These are phyloP conservation scores for Phytopythium boreale DNA, from an alignment of 352 stramenopile species.

Conservation along the genomic window DNA sequence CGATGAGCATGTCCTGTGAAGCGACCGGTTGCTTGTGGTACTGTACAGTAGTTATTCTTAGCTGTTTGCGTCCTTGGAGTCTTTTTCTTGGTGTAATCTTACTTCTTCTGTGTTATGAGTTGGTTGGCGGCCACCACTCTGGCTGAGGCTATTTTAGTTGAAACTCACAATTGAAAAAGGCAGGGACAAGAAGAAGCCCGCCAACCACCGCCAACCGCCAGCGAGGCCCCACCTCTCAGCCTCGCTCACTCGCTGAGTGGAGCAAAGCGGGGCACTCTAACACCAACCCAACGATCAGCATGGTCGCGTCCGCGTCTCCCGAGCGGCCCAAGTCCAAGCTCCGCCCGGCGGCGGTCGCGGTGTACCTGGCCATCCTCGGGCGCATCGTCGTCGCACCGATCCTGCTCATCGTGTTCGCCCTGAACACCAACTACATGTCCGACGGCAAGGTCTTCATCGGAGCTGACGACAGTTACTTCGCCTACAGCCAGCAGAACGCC, in stretches of 20 bases:
- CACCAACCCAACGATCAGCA: neutral
- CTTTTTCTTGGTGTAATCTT: too few relatives aligned
- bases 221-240: too few relatives aligned
- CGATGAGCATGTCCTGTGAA: too few relatives aligned
- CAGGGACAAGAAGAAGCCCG: too few relatives aligned
- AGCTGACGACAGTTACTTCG: constrained; percentile 21
- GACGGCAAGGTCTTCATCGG: constrained; percentile 18
- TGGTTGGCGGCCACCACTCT: too few relatives aligned
- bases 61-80: too few relatives aligned
- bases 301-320: neutral
- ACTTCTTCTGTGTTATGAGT: too few relatives aligned
- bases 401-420: constrained; percentile 10
- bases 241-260: neutral
- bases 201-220: too few relatives aligned
- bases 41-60: too few relatives aligned
- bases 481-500: constrained; percentile 12
- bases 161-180: too few relatives aligned
- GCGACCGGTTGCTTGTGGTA: too few relatives aligned
- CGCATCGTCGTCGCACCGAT: constrained; percentile 15
- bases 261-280: neutral
- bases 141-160: too few relatives aligned
- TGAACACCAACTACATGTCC: constrained; percentile 11
- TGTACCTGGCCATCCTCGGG: constrained; percentile 9
- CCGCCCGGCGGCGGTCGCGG: constrained; percentile 8
- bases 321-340: neutral